Conservation (phyloP, 768 basidiomycete species). For the Trametes meyenii region DNA sequence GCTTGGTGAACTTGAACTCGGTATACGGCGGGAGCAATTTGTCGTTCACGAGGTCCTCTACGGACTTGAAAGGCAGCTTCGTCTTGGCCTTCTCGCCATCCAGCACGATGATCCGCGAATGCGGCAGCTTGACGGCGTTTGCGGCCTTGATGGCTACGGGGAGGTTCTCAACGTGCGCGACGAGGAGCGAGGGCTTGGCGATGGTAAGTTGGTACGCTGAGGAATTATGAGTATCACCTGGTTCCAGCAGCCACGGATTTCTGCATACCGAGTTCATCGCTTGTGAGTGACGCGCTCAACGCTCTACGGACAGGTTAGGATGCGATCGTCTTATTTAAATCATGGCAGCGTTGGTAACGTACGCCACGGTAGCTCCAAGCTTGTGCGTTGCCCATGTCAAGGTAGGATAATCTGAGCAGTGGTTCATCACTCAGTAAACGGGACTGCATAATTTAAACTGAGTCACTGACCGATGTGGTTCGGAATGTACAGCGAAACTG, state of each 20-base stretch:
- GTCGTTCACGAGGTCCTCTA: constrained; percentile 10
- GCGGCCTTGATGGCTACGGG: constrained; percentile 28
- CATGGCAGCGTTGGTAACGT: neutral
- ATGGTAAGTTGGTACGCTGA: constrained; percentile 32
- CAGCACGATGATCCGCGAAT: constrained; percentile 26
- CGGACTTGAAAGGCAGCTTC: constrained; percentile 1
- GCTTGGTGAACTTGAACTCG: constrained; percentile 5
- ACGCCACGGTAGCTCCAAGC: constrained; percentile 23
- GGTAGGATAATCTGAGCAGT: constrained; percentile 13
- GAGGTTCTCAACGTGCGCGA: constrained; percentile 29
- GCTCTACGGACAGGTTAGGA: neutral
- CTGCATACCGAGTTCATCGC: constrained; percentile 14
- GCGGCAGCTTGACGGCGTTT: constrained; percentile 20
- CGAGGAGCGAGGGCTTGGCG: constrained; percentile 26
- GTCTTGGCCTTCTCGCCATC: constrained; percentile 18
- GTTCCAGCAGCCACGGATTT: neutral
- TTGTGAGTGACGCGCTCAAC: constrained; percentile 10
- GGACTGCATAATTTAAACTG: neutral
- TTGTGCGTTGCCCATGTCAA: constrained; percentile 18
- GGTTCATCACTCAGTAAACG: neutral
- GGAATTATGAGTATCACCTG: neutral
- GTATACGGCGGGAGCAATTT: constrained; percentile 1
- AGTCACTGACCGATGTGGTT: constrained; percentile 32
- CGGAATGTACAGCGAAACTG: constrained; percentile 13
- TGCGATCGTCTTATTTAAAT: neutral